These are phyloP conservation scores for Eucalyptus pumila DNA, from an alignment of 345 rosid species.

Conservation along the genomic window DNA sequence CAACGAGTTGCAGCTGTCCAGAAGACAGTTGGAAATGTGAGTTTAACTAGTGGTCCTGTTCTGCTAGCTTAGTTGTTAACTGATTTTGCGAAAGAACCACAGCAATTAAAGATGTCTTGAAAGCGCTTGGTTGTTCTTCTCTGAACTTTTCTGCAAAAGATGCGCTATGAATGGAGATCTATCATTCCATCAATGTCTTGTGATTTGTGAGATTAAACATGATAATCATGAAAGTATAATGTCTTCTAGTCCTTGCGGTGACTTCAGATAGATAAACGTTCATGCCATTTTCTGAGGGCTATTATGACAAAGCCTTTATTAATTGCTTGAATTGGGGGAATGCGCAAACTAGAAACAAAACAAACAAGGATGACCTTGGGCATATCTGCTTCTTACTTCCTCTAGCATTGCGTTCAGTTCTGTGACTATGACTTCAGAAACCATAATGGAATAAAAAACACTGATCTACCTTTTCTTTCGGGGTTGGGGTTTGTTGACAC, in stretches of 20 bases:
- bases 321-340: background rate
- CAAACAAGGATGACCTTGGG: background rate
- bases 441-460: background rate
- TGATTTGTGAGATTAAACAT: background rate
- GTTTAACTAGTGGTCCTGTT: slow-evolving; percentile 2
- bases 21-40: slow-evolving; percentile 85
- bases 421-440: background rate
- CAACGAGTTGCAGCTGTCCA: slow-evolving; percentile 95
- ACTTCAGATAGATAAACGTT: background rate
- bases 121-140: background rate
- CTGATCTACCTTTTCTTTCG: background rate
- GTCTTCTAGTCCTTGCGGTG: background rate
- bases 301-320: background rate
- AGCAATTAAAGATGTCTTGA: background rate
- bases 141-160: background rate
- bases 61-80: background rate
- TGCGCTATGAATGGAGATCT: background rate
- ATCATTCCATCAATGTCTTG: background rate
- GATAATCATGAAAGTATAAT: background rate
- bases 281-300: background rate
- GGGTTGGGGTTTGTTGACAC: background rate
- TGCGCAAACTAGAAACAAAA: background rate
- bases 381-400: background rate
- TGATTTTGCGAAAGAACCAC: background rate
- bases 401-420: background rate